Evolutionary conservation across 2,329 filamentous ascomycete species (phyloP).

Genomic region (Ceratocystis cacaofunesta): DNA sequence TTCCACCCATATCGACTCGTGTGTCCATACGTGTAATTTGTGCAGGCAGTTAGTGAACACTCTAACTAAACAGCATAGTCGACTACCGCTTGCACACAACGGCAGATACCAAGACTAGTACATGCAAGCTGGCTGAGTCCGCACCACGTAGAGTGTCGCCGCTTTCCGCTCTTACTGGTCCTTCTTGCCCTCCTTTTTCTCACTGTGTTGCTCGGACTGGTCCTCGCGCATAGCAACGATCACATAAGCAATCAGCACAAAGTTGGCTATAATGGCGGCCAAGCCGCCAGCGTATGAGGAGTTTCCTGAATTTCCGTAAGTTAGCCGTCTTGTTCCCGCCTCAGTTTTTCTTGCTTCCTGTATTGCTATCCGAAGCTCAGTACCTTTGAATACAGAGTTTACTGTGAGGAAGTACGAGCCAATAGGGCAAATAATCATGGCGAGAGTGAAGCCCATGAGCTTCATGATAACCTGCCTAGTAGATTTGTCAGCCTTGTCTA

Average conservation of each 20-base stretch:
- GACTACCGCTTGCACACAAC: no score
- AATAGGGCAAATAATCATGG: slow-evolving; percentile 80
- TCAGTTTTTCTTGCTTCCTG: neutral
- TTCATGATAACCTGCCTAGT: slow-evolving; percentile 71
- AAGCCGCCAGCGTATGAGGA: slow-evolving; percentile 72
- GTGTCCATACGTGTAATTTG: neutral
- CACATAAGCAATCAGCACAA: slow-evolving; percentile 81
- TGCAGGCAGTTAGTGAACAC: no score
- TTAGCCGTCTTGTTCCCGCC: neutral
- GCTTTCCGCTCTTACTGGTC: slow-evolving; percentile 25
- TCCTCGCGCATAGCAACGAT: slow-evolving; percentile 87
- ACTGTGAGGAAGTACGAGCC: slow-evolving; percentile 77
- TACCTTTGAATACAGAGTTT: slow-evolving; percentile 63
- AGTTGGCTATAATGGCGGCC: slow-evolving; percentile 80
- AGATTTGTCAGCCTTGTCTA: neutral
- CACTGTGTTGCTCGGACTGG: slow-evolving; percentile 33
- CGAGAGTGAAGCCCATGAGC: slow-evolving; percentile 74
- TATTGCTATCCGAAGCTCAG: neutral
- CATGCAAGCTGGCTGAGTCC: no score
- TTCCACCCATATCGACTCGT: no score
- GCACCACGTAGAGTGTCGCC: no score
- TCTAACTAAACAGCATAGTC: no score
- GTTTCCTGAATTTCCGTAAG: slow-evolving; percentile 47
- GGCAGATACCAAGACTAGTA: no score
- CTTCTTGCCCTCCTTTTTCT: slow-evolving; percentile 35